Percentiles rank a stretch among this genome's conserved stretches.
Evolutionary conservation across 2,329 filamentous ascomycete species (phyloP).

Genomic region (Calonectria hongkongensis): DNA sequence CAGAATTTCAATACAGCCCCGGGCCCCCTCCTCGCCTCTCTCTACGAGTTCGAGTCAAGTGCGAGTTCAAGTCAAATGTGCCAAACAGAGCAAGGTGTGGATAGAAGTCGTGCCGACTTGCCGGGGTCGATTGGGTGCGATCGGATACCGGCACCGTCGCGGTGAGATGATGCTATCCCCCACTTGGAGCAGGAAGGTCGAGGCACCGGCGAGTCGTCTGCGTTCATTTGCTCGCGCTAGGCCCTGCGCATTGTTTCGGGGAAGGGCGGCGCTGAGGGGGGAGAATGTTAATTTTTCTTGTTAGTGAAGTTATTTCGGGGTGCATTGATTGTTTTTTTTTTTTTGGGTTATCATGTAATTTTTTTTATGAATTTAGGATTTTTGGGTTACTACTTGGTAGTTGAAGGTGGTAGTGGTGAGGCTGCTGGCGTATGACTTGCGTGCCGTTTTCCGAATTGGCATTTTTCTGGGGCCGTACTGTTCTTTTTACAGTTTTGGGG

Average conservation of each 20-base stretch:
- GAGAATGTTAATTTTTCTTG: neutral
- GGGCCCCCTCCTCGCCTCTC: neutral
- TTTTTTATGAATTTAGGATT: too few species aligned
- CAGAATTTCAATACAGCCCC: neutral
- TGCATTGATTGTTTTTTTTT: too few species aligned
- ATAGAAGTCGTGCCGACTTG: conserved; percentile 55
- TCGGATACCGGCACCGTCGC: conserved; percentile 56
- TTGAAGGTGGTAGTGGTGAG: too few species aligned
- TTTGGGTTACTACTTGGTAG: too few species aligned
- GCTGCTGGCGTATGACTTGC: too few species aligned
- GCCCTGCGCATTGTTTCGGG: neutral
- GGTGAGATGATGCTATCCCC: conserved; percentile 56
- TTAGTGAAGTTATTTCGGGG: too few species aligned
- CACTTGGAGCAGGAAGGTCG: conserved; percentile 42
- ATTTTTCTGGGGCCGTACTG: neutral
- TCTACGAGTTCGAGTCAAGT: conserved; percentile 12
- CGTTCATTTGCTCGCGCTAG: neutral
- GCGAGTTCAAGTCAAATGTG: conserved; percentile 25
- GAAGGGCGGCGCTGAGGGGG: neutral
- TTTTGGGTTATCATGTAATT: too few species aligned
- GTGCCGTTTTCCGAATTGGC: neutral
- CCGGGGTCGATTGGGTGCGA: conserved; percentile 56
- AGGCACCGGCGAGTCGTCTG: conserved; percentile 1
- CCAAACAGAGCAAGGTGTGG: conserved; percentile 45
- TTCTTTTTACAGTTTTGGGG: conserved; percentile 10